These are phyloP conservation scores for Trametopsis cervina DNA, from an alignment of 768 basidiomycete species.

Conservation along the genomic window DNA sequence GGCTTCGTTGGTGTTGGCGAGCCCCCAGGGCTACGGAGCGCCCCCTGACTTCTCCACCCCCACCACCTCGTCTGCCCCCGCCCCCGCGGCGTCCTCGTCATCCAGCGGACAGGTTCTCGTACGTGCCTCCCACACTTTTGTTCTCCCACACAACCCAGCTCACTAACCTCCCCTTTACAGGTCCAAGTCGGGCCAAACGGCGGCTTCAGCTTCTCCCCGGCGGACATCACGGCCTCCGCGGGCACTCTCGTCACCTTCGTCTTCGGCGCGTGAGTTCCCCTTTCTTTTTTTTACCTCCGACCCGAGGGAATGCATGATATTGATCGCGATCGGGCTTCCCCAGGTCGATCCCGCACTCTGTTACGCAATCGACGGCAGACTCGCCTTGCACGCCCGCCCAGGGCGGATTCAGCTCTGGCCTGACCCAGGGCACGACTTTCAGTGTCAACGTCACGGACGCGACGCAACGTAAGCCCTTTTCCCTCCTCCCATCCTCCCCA, in stretches of 20 bases:
- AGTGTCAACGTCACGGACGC: slow-evolving; percentile 40
- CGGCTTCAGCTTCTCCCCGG: slow-evolving; percentile 33
- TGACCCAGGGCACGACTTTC: slow-evolving; percentile 31
- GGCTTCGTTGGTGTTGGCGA: slow-evolving; percentile 27
- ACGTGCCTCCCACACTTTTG: not conserved
- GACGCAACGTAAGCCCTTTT: slow-evolving; percentile 31
- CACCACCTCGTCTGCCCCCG: slow-evolving; percentile 20
- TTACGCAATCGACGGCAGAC: slow-evolving; percentile 19
- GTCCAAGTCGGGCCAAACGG: slow-evolving; percentile 32
- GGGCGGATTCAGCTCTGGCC: slow-evolving; percentile 48
- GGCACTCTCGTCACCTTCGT: slow-evolving; percentile 43
- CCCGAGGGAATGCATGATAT: not conserved
- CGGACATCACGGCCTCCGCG: slow-evolving; percentile 35
- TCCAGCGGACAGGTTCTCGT: slow-evolving; percentile 9
- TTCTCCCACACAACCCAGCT: too few relatives aligned
- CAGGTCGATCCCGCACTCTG: slow-evolving; percentile 15
- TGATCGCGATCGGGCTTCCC: not conserved
- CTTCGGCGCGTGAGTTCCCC: slow-evolving; percentile 33
- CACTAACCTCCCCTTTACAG: slow-evolving; percentile 22
- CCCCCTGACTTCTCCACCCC: slow-evolving; percentile 19
- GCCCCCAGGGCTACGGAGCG: slow-evolving; percentile 29
- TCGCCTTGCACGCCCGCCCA: slow-evolving; percentile 31
- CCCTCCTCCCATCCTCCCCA: too few relatives aligned
- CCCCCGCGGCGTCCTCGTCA: slow-evolving; percentile 23
- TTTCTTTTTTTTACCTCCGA: not conserved